Percentiles rank a stretch among this genome's conserved stretches.
Conservation (phyloP, 176 grass and related monocot species). For the Alopecurus myosuroides region DNA sequence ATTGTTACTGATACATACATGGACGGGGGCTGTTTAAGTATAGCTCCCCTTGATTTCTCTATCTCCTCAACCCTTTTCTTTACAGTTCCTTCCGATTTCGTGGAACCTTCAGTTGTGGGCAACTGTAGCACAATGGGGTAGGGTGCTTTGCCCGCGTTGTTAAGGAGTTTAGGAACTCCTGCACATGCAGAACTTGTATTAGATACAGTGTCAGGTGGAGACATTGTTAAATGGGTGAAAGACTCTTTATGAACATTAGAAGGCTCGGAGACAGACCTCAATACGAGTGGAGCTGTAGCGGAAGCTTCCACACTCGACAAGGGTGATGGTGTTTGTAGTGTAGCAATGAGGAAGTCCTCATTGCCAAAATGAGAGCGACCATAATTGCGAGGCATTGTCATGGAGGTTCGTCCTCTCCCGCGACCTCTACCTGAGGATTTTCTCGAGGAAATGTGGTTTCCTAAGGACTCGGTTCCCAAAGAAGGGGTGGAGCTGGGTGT, state of each 20-base stretch:
- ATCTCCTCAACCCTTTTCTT: not conserved
- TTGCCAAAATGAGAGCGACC: not conserved
- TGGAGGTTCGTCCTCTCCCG: not conserved
- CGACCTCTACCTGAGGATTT: accelerated
- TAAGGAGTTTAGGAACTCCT: not conserved
- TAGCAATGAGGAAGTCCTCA: not conserved
- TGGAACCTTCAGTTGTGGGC: too few species aligned
- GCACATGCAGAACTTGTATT: not conserved
- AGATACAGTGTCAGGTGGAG: not conserved
- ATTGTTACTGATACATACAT: not conserved
- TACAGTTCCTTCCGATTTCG: not conserved
- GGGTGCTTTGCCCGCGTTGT: not conserved
- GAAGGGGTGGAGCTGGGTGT: not conserved
- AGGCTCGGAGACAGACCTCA: not conserved
- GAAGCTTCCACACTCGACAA: not conserved
- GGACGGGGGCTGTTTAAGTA: not conserved
- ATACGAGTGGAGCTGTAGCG: not conserved
- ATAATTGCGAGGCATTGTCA: not conserved
- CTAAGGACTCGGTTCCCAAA: not conserved
- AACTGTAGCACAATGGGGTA: not conserved
- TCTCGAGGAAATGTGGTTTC: not conserved
- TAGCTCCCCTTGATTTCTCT: not conserved
- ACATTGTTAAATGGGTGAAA: not conserved
- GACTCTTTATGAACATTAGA: not conserved
- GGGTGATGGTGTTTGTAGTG: not conserved